Percentiles rank a stretch among this genome's conserved stretches.
Conservation (phyloP, 257 asterid species). For the Cruciata laevipes region DNA sequence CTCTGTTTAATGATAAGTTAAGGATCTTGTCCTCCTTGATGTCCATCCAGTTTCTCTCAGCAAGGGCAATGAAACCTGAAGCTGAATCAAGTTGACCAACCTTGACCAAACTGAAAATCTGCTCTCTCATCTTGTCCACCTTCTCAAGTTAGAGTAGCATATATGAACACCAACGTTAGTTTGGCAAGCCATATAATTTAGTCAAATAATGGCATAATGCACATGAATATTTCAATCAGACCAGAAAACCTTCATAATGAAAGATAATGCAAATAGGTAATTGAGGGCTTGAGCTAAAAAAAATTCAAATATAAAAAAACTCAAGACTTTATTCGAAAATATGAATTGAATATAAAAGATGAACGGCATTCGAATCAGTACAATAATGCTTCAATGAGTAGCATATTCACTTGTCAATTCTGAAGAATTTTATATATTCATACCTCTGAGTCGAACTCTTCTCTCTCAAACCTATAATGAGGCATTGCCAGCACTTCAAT, state of each 20-base stretch:
- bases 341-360: neutral
- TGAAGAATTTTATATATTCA: neutral
- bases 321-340: neutral
- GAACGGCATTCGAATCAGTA: neutral
- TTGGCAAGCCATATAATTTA: neutral
- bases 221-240: neutral
- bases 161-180: no score
- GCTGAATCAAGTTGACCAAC: neutral
- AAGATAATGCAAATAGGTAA: neutral
- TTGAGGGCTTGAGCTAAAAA: neutral
- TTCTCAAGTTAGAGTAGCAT: neutral
- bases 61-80: neutral
- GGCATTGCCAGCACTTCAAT: slow-evolving; percentile 1
- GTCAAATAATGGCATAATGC: neutral
- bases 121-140: neutral
- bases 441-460: slow-evolving; percentile 1
- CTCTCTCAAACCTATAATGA: neutral
- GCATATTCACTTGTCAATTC: neutral
- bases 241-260: neutral
- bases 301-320: no score
- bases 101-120: slow-evolving; percentile 1
- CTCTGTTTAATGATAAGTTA: neutral
- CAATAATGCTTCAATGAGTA: neutral
- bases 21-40: slow-evolving; percentile 6
- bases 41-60: neutral